Evolutionary conservation across 495 filamentous ascomycete genomes (phyloP), one percentile per base, ranked within the genome.

Genomic region (Hypoxylon trugodes): DNA sequence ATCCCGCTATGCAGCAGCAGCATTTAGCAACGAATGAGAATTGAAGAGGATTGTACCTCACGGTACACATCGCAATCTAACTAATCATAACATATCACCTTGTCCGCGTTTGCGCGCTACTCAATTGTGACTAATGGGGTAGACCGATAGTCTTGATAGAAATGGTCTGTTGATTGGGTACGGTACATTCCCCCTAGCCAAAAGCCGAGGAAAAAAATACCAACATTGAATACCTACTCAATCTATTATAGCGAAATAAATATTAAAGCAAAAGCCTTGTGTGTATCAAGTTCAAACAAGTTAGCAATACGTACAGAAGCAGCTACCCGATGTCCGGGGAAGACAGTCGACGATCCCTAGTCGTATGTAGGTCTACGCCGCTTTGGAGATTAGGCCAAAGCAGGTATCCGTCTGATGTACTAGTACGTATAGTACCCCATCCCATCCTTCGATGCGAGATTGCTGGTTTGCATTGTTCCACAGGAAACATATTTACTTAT

Each of bases 361-460:
- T n/a, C n/a, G n/a, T n/a, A n/a, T n/a, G n/a, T n/a, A n/a, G n/a
- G n/a, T n/a, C n/a, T n/a, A n/a, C n/a, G n/a, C n/a, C n/a, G n/a
- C n/a, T n/a, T n/a, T n/a, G n/a, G n/a, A n/a, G n/a, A n/a, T n/a
- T n/a, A 22, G 16, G 13, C 32, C 32, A 36, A 36, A 36, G 32
- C 32, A 35, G n/a, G 35, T 19, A 38, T 15, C 46, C 38, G 51
- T 26, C 32, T 32, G 28, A 10, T 19, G 33, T 32, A 2, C 32
- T 36, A 10, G 22, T 9, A 28, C 10, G 10, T 15, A 54, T 22
- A 32, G 19, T n/a, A 36, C 45, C 42, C 50, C 18, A 43, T 10
- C 30, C 15, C 24, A 42, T 45, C 18, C 51, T 50, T 51, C 43
- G 21, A 63, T 63, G 59, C 45, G 51, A 63, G 51, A 57, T 63